Conservation (phyloP, 2,329 filamentous ascomycete genomes). For the Pestalotiopsis sp. region DNA sequence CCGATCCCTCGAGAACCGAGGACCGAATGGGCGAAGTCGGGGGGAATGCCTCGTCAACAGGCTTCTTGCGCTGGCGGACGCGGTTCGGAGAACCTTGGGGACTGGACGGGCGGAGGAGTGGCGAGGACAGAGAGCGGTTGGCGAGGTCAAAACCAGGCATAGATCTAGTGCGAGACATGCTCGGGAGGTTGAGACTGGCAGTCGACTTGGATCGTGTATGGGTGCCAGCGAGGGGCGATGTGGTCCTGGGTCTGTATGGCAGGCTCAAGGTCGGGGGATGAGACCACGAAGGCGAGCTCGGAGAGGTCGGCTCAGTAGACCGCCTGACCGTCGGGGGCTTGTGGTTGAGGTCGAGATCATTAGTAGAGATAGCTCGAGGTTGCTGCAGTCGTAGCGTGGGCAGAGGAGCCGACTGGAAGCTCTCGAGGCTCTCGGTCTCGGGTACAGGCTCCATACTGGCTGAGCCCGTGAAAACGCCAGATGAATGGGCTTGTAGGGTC, state of each 20-base stretch:
- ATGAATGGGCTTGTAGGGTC: background rate
- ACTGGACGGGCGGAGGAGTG: slow-evolving; percentile 56
- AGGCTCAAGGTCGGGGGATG: slow-evolving; percentile 41
- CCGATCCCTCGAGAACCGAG: slow-evolving; percentile 55
- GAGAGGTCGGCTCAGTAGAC: slow-evolving; percentile 61
- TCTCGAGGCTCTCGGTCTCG: slow-evolving; percentile 70
- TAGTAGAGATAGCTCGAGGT: slow-evolving; percentile 35
- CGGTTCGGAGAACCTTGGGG: slow-evolving; percentile 57
- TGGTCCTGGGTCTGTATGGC: slow-evolving; percentile 64
- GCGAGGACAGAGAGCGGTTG: slow-evolving; percentile 59
- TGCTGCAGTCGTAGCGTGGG: slow-evolving; percentile 55
- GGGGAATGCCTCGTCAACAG: slow-evolving; percentile 63
- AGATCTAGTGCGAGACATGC: slow-evolving; percentile 66
- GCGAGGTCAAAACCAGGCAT: slow-evolving; percentile 65
- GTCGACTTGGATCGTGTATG: slow-evolving; percentile 63
- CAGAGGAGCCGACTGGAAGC: slow-evolving; percentile 62
- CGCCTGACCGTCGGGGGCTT: slow-evolving; percentile 60
- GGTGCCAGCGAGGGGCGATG: slow-evolving; percentile 60
- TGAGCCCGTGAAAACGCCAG: background rate
- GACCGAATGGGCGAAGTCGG: slow-evolving; percentile 54
- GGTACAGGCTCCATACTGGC: slow-evolving; percentile 66
- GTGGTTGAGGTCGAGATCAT: slow-evolving; percentile 45
- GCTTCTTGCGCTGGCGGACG: slow-evolving; percentile 56
- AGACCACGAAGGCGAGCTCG: slow-evolving; percentile 53
- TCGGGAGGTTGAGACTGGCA: slow-evolving; percentile 54